These are phyloP conservation scores for Xylaria sp. DNA, from an alignment of 2,329 filamentous ascomycete genomes.

Conservation along the genomic window DNA sequence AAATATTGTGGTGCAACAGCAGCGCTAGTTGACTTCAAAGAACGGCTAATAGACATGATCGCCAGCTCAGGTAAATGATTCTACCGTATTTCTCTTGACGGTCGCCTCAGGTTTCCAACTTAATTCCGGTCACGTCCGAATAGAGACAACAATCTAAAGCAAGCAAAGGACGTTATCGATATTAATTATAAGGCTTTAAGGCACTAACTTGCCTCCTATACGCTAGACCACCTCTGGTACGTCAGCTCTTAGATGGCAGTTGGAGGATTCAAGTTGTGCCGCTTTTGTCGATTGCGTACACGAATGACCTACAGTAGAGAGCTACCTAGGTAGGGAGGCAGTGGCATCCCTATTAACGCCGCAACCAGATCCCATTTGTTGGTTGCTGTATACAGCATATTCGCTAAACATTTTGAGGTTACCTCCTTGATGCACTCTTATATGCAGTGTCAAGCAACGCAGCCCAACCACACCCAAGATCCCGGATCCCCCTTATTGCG, in stretches of 20 bases:
- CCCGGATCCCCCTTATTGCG: constrained; percentile 29
- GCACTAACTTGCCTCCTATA: no score
- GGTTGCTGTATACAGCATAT: constrained; percentile 16
- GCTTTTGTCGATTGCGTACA: no score
- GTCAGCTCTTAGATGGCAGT: background rate
- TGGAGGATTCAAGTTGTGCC: constrained; percentile 2
- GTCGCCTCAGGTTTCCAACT: background rate
- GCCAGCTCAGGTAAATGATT: constrained; percentile 20
- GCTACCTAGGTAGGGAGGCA: background rate
- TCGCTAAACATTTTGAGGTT: constrained; percentile 27
- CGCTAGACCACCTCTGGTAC: background rate
- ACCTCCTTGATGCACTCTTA: constrained; percentile 19
- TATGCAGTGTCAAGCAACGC: constrained; percentile 28
- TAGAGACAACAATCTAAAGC: constrained; percentile 2
- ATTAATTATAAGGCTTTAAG: constrained; percentile 1
- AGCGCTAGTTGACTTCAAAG: constrained; percentile 18
- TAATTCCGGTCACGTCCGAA: constrained; percentile 16
- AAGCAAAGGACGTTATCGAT: constrained; percentile 6
- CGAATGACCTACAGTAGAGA: background rate
- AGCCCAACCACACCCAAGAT: constrained; percentile 30
- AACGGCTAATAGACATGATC: constrained; percentile 14
- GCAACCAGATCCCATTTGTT: constrained; percentile 6
- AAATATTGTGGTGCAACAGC: constrained; percentile 8
- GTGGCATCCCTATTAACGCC: constrained; percentile 10
- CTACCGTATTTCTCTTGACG: constrained; percentile 11